Percentiles rank a stretch among this genome's conserved stretches.
These are phyloP conservation scores for Cochlearia excelsa DNA, from an alignment of 345 rosid genomes.

Conservation along the genomic window DNA sequence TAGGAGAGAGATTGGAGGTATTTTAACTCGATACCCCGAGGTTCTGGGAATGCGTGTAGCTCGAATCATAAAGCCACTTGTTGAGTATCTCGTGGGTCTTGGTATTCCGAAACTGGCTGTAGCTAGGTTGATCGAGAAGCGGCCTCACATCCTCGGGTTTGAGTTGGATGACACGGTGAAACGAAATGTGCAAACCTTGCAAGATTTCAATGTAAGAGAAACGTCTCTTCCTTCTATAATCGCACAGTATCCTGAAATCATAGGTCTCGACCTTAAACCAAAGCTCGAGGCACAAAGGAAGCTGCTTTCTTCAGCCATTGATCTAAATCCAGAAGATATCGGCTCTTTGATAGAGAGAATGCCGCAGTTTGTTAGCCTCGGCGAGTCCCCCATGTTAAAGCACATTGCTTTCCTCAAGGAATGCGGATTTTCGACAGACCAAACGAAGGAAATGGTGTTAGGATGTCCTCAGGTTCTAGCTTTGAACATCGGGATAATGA, in stretches of 20 bases:
- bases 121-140: slow-evolving; percentile 84
- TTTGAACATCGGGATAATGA: slow-evolving; percentile 78
- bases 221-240: slow-evolving; percentile 60
- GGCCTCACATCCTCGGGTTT: slow-evolving; percentile 77
- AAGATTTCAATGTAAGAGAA: slow-evolving; percentile 58
- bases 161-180: slow-evolving; percentile 59
- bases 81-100: slow-evolving; percentile 70
- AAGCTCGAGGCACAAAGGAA: slow-evolving; percentile 58
- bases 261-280: slow-evolving; percentile 62
- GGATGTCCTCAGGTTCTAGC: slow-evolving; percentile 92
- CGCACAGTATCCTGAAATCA: slow-evolving; percentile 86
- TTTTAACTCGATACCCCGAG: slow-evolving; percentile 78
- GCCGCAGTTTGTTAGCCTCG: slow-evolving; percentile 80
- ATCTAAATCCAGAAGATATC: slow-evolving; percentile 54
- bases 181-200: slow-evolving; percentile 58
- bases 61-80: slow-evolving; percentile 77
- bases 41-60: slow-evolving; percentile 90
- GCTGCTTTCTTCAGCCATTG: slow-evolving; percentile 54
- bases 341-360: slow-evolving; percentile 70
- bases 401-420: slow-evolving; percentile 66
- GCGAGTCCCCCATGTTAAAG: slow-evolving; percentile 50
- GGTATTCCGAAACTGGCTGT: slow-evolving; percentile 78
- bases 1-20: slow-evolving; percentile 81
- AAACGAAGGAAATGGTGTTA: slow-evolving; percentile 63
- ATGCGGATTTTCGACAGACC: slow-evolving; percentile 60